Conservation (phyloP, 1,284 basidiomycete species). For the Porogramme epimiltina region DNA sequence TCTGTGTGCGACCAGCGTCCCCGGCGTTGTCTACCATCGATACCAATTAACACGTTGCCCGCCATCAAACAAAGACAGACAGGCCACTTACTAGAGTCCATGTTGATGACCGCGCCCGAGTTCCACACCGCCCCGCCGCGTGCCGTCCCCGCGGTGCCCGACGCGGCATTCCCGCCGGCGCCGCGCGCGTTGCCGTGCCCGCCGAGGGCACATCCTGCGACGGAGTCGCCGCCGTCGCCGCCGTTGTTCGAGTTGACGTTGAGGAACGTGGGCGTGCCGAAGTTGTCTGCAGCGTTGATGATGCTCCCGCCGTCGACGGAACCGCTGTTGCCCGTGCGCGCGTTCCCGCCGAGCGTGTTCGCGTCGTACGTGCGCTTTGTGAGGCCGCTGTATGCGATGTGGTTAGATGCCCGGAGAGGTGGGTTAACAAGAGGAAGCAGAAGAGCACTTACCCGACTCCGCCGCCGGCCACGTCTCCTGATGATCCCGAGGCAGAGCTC, state of each 20-base stretch:
- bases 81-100: slow-evolving; percentile 32
- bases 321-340: slow-evolving; percentile 28
- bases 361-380: slow-evolving; percentile 27
- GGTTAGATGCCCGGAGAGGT: too few species aligned
- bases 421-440: too few species aligned
- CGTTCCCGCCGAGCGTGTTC: slow-evolving; percentile 31
- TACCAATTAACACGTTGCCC: too few species aligned
- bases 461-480: too few species aligned
- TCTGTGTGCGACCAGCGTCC: slow-evolving; percentile 27
- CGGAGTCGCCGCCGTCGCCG: slow-evolving; percentile 30
- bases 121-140: slow-evolving; percentile 30
- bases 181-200: slow-evolving; percentile 28
- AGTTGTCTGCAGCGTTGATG: slow-evolving; percentile 25
- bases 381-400: background rate
- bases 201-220: slow-evolving; percentile 29
- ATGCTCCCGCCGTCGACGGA: slow-evolving; percentile 30
- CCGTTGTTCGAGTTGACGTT: slow-evolving; percentile 37
- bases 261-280: slow-evolving; percentile 31
- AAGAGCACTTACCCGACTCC: too few species aligned
- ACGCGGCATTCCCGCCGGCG: slow-evolving; percentile 32
- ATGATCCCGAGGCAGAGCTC: too few species aligned
- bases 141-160: slow-evolving; percentile 31
- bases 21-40: slow-evolving; percentile 35
- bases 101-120: slow-evolving; percentile 31
- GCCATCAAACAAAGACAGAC: background rate